phyloP scores from a whole-genome alignment of 192 early-diverging fungal species.

The Jimgerdemannia flammicorona region DNA sequence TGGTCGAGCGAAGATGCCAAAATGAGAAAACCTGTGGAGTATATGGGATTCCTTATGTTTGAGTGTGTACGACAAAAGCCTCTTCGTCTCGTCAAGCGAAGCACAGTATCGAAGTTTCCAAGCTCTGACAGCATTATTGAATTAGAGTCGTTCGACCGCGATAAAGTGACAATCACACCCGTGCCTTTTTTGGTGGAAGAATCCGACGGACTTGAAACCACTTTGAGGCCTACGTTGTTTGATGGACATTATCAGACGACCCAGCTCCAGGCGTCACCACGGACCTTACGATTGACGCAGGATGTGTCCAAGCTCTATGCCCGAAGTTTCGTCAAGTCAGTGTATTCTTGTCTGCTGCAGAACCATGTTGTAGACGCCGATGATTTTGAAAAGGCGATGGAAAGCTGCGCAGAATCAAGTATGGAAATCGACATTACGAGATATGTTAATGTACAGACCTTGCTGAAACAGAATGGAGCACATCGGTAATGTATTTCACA shows the following conservation, averaged over 20 bases:
- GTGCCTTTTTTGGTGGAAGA: conserved; percentile 14
- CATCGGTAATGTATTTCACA: background rate
- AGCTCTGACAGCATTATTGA: background rate
- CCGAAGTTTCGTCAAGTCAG: conserved; percentile 49
- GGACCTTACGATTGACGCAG: conserved; percentile 27
- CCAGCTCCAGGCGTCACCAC: conserved; percentile 7
- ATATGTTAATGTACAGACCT: conserved; percentile 47
- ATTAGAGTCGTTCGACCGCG: background rate
- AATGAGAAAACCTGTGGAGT: conserved; percentile 20
- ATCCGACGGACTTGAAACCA: conserved; percentile 21
- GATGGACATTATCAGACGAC: conserved; percentile 11
- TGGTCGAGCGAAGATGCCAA: background rate
- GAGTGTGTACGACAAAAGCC: conserved; percentile 48
- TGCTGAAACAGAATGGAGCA: conserved; percentile 28
- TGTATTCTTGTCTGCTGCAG: conserved; percentile 49
- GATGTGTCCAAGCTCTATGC: conserved; percentile 43
- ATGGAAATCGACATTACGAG: conserved; percentile 57
- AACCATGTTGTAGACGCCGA: conserved; percentile 35
- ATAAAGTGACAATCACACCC: conserved; percentile 1
- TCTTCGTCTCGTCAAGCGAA: conserved; percentile 5
- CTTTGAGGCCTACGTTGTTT: conserved; percentile 20
- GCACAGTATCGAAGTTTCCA: background rate
- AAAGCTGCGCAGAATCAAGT: conserved; percentile 40
- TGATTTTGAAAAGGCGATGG: conserved; percentile 45
- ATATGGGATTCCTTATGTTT: conserved; percentile 40